These are phyloP conservation scores for Starmerella bombi DNA, from an alignment of 805 yeast species.

Conservation along the genomic window DNA sequence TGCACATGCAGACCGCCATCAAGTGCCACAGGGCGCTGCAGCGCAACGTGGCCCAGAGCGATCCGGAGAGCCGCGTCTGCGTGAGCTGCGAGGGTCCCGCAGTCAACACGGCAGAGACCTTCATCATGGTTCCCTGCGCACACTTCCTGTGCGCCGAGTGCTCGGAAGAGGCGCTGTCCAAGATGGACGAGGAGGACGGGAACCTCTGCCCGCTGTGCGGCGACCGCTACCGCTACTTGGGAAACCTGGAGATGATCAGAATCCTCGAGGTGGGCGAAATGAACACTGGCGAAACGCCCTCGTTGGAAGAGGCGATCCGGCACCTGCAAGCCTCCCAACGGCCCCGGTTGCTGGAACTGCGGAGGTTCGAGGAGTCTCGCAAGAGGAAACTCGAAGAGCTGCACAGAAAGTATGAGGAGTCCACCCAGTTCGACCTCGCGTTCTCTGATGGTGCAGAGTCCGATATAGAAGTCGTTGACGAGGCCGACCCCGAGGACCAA, in stretches of 20 bases:
- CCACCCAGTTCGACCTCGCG: neutral
- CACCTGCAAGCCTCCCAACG: constrained; percentile 1
- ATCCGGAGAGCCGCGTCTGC: constrained; percentile 10
- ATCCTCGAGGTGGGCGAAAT: constrained; percentile 1
- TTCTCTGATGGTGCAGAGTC: neutral
- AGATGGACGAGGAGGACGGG: constrained; percentile 1
- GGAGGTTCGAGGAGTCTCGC: constrained; percentile 2
- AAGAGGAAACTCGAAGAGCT: neutral
- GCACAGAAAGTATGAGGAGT: neutral
- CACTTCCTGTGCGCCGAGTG: constrained; percentile 19
- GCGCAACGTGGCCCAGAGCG: neutral
- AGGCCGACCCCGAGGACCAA: neutral
- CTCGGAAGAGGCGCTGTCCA: constrained; percentile 19
- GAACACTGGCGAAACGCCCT: neutral
- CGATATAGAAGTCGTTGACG: neutral
- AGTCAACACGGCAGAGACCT: constrained; percentile 6
- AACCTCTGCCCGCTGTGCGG: constrained; percentile 2
- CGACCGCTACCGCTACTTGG: constrained; percentile 1
- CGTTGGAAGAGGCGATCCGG: neutral
- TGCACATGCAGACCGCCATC: constrained; percentile 1
- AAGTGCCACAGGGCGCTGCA: neutral
- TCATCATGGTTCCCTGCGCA: constrained; percentile 13
- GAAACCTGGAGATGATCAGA: constrained; percentile 9
- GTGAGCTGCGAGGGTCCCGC: constrained; percentile 12
- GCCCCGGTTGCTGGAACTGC: constrained; percentile 5